Evolutionary conservation across 495 filamentous ascomycete genomes (phyloP).

Genomic region (Parathielavia appendiculata): DNA sequence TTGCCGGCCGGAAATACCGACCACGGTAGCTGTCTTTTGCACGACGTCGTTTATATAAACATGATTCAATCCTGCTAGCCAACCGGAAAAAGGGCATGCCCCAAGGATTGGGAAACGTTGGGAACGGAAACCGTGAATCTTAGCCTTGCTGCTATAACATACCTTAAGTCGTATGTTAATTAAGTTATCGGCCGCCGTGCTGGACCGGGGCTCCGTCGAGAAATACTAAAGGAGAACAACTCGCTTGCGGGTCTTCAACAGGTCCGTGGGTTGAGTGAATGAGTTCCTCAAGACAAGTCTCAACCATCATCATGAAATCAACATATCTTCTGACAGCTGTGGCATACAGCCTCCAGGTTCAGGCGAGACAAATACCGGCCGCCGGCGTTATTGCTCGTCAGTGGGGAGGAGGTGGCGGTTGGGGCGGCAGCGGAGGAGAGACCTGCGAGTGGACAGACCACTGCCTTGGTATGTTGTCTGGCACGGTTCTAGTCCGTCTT

Average conservation of each 20-base stretch:
- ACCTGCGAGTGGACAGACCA: conserved; percentile 26
- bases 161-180: background rate
- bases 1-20: background rate
- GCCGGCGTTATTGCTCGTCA: conserved; percentile 6
- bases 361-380: background rate
- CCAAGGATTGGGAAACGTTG: background rate
- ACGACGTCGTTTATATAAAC: conserved; percentile 1
- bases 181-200: too few relatives aligned
- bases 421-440: background rate
- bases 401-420: background rate
- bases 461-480: conserved; percentile 25
- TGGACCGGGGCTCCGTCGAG: too few relatives aligned
- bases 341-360: background rate
- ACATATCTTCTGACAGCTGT: conserved; percentile 8
- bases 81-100: background rate
- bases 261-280: too few relatives aligned
- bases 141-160: too few relatives aligned
- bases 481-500: too few relatives aligned
- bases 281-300: background rate
- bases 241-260: too few relatives aligned
- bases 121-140: too few relatives aligned
- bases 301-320: conserved; percentile 6
- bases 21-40: background rate
- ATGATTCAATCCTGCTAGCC: background rate
- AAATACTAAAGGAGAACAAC: too few relatives aligned